These are phyloP conservation scores for Phenoliferia sp. DNA, from an alignment of 1,284 basidiomycete species.

Conservation along the genomic window DNA sequence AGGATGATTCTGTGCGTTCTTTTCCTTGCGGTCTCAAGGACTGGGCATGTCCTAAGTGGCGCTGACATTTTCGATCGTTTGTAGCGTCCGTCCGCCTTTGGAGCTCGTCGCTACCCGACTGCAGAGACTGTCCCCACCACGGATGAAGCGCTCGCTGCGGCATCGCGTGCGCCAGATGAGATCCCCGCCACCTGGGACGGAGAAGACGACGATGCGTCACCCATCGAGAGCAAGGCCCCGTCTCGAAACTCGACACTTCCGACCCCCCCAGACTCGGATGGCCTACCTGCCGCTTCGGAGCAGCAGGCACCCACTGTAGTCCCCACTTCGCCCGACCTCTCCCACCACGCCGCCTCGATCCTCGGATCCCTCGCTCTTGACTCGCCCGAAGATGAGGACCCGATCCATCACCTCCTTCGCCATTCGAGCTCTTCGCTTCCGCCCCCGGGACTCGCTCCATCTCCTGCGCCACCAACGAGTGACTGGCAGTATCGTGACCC, in stretches of 20 bases:
- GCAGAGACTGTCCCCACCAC: conserved; percentile 1
- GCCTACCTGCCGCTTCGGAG: conserved; percentile 5
- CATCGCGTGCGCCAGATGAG: not conserved
- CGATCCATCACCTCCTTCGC: conserved; percentile 6
- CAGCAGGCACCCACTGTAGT: not conserved
- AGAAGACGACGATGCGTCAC: not conserved
- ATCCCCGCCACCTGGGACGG: conserved; percentile 23
- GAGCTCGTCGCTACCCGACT: conserved; percentile 29
- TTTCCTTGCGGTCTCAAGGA: too few species aligned
- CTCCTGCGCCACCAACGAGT: conserved; percentile 10
- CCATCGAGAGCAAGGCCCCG: not conserved
- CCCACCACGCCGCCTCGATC: conserved; percentile 16
- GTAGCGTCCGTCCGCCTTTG: conserved; percentile 26
- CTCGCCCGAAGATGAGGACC: conserved; percentile 18
- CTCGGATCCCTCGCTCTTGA: conserved; percentile 32
- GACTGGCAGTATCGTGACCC: conserved; percentile 38
- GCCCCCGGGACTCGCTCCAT: conserved; percentile 23
- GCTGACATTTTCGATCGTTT: not conserved
- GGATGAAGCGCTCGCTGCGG: not conserved
- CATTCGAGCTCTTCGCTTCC: not conserved
- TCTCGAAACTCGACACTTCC: not conserved
- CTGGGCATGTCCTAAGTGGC: not conserved
- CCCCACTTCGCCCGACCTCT: not conserved
- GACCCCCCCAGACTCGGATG: not conserved
- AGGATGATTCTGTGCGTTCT: conserved; percentile 24